Conservation (phyloP, 179 eudicot species). For the Beta macrorhiza region DNA sequence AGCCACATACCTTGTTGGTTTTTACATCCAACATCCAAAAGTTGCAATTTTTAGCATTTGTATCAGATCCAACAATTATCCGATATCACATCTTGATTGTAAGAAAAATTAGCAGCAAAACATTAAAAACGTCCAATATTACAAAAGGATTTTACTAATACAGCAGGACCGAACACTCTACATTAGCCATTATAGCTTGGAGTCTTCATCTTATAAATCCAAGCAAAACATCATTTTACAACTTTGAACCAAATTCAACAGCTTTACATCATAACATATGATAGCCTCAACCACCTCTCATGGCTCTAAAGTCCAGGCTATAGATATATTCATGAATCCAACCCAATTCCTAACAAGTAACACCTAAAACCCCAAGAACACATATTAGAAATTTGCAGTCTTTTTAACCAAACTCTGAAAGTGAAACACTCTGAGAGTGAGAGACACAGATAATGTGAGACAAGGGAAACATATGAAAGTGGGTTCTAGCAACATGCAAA, state of each 20-base stretch:
- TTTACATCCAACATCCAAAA: not conserved
- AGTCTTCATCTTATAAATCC: not conserved
- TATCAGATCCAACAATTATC: not conserved
- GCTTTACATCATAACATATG: not conserved
- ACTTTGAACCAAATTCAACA: not conserved
- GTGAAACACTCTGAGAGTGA: too few relatives aligned
- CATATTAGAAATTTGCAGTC: not conserved
- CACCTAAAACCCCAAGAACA: constrained; percentile 1
- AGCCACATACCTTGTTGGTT: not conserved
- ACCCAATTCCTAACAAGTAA: not conserved
- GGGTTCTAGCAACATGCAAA: too few relatives aligned
- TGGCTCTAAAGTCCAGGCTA: not conserved
- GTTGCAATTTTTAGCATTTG: not conserved
- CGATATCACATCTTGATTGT: too few relatives aligned
- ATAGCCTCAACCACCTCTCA: not conserved
- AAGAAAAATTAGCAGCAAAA: not conserved
- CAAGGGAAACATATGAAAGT: too few relatives aligned
- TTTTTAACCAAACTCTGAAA: not conserved
- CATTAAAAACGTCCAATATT: not conserved
- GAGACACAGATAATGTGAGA: too few relatives aligned
- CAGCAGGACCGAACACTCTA: not conserved
- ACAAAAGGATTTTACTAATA: not conserved
- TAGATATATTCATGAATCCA: not conserved
- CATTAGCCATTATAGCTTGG: not conserved
- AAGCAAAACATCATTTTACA: not conserved